Conservation (phyloP, 306 rosid genomes). For the Lotus japonicus region DNA sequence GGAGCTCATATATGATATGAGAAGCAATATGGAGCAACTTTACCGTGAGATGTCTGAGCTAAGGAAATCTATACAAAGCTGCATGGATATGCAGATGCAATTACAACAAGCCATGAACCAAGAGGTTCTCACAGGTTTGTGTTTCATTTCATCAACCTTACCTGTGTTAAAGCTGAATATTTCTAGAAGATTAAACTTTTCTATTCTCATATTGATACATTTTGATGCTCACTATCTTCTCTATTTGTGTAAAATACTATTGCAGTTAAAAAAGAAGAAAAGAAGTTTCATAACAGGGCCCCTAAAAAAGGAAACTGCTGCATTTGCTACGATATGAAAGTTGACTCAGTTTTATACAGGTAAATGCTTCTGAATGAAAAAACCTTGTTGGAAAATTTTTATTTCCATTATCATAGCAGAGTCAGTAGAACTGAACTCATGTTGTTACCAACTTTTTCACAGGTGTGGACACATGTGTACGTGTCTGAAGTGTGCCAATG, state of each 20-base stretch:
- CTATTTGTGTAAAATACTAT: background rate
- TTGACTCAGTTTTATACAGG: conserved; percentile 80
- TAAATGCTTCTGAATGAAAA: conserved; percentile 21
- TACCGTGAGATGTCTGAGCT: conserved; percentile 72
- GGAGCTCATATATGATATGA: conserved; percentile 61
- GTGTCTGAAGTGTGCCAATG: conserved; percentile 78
- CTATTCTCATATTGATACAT: too few species aligned
- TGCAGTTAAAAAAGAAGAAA: conserved; percentile 40
- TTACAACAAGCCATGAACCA: conserved; percentile 52
- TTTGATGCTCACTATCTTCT: background rate
- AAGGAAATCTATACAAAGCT: conserved; percentile 57
- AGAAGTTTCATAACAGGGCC: conserved; percentile 17
- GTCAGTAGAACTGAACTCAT: background rate
- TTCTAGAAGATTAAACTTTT: background rate
- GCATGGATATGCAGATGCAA: conserved; percentile 75
- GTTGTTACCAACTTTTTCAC: background rate
- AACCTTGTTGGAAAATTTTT: background rate
- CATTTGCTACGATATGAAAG: conserved; percentile 59
- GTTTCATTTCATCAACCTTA: background rate
- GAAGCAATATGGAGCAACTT: conserved; percentile 73
- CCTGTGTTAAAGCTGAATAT: conserved; percentile 1
- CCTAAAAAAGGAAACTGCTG: conserved; percentile 62
- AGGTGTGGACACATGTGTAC: conserved; percentile 97
- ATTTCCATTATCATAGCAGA: background rate
- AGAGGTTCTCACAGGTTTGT: conserved; percentile 49